Evolutionary conservation across 371 early-diverging fungal genomes (phyloP).

Genomic region (Mucor mucedo): DNA sequence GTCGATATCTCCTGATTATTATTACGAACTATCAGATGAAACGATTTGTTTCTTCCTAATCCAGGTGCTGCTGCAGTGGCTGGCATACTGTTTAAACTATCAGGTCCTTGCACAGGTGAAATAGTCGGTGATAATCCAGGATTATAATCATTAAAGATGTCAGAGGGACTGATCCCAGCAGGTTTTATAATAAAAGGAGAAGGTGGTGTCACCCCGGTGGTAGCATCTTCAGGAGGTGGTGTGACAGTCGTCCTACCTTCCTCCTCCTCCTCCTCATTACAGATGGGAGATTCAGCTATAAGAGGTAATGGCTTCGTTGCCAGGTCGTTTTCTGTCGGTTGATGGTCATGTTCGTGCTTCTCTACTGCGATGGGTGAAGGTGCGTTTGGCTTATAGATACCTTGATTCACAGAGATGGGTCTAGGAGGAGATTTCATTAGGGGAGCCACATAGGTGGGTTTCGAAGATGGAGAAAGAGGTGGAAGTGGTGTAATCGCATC

Average conservation of each 20-base stretch:
- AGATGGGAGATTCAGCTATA: neutral
- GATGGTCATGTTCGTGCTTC: neutral
- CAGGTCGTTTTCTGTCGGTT: neutral
- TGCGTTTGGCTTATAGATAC: neutral
- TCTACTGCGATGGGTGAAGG: neutral
- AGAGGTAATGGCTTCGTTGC: neutral
- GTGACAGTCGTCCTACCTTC: too few relatives aligned
- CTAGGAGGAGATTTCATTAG: neutral
- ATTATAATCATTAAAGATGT: slow-evolving; percentile 8
- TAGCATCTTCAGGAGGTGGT: neutral
- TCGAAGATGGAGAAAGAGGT: neutral
- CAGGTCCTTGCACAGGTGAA: neutral
- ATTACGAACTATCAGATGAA: slow-evolving; percentile 6
- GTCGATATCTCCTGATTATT: slow-evolving; percentile 1
- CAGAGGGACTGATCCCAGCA: neutral
- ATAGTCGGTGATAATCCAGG: neutral
- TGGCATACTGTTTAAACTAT: neutral
- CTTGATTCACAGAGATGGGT: neutral
- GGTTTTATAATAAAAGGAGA: neutral
- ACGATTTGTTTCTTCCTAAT: slow-evolving; percentile 9
- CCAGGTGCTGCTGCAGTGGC: neutral
- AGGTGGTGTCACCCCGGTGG: neutral
- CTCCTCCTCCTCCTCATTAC: neutral
- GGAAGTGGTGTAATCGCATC: neutral
- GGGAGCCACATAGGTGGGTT: neutral